phyloP scores from a whole-genome alignment of 208 protist species.

The Leishmania arabica region DNA sequence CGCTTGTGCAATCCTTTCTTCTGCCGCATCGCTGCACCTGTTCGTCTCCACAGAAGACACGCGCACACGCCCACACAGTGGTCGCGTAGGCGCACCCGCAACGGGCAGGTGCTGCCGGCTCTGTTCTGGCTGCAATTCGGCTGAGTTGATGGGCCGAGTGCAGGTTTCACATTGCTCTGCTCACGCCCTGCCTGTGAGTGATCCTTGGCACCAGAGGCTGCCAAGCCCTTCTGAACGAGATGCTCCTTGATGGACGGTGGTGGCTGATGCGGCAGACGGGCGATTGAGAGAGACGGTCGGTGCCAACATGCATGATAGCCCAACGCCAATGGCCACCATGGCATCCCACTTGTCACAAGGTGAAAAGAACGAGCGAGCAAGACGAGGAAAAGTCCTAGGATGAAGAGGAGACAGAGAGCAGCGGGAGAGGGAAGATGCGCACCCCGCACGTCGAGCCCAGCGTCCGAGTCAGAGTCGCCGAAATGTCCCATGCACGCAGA shows the following conservation, averaged over 20 bases:
- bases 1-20: neutral
- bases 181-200: too few relatives aligned
- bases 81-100: neutral
- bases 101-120: neutral
- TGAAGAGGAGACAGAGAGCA: neutral
- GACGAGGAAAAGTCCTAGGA: neutral
- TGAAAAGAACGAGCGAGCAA: neutral
- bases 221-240: neutral
- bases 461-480: neutral
- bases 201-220: neutral
- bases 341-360: neutral
- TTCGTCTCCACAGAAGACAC: neutral
- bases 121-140: neutral
- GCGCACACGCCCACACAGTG: neutral
- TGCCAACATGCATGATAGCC: neutral
- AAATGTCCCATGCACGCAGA: neutral
- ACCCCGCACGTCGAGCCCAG: neutral
- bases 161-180: too few relatives aligned
- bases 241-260: neutral
- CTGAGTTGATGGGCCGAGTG: neutral
- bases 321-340: neutral
- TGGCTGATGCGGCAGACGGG: neutral
- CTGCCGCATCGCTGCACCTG: neutral
- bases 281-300: neutral
- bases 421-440: neutral